Conservation (phyloP, 1,284 basidiomycete genomes). For the Boletus sp. region DNA sequence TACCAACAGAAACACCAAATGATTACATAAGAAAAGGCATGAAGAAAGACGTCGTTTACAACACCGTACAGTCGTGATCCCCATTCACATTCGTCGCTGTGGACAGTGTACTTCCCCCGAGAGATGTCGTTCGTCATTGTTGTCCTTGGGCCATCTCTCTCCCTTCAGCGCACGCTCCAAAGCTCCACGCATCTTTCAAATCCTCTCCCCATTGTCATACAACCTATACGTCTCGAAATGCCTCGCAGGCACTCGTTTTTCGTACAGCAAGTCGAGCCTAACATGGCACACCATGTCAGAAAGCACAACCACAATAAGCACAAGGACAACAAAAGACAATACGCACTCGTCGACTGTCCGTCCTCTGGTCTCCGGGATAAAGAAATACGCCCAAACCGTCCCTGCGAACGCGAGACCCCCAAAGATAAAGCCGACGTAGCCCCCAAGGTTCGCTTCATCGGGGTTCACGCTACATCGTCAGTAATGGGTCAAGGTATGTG, state of each 20-base stretch:
- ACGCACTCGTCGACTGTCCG: constrained; percentile 33
- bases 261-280: constrained; percentile 28
- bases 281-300: not conserved
- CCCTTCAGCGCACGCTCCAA: not conserved
- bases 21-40: not conserved
- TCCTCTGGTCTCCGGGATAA: constrained; percentile 29
- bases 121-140: not conserved
- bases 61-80: not conserved
- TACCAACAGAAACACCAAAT: not conserved
- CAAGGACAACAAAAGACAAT: not conserved
- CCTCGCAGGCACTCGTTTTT: constrained; percentile 21
- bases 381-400: constrained; percentile 24
- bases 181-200: not conserved
- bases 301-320: too few species aligned
- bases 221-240: constrained; percentile 16
- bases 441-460: constrained; percentile 26
- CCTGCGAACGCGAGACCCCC: constrained; percentile 24
- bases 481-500: not conserved
- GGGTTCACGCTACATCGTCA: constrained; percentile 23
- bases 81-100: not conserved
- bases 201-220: constrained; percentile 9
- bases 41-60: not conserved
- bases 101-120: too few species aligned
- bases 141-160: not conserved
- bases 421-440: constrained; percentile 33